Base-by-base conservation (phyloP, 345 rosid species). In the Mercurialis annua region DNA sequence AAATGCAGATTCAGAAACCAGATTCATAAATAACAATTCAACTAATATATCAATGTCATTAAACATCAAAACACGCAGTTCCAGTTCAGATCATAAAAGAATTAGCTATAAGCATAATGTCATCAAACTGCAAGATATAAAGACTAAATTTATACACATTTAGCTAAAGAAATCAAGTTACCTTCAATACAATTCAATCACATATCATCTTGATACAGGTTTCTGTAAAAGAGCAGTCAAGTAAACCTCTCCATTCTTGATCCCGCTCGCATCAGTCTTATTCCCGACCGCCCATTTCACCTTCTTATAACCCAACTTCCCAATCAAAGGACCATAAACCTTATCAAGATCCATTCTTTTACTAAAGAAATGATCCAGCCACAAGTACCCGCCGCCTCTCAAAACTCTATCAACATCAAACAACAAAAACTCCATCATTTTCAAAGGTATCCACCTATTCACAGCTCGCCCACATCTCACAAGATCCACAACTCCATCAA, bases 341-440 rank as follows among this genome's bases (percentile, higher is more conserved):
- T 78, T 84, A 4, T 86, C 95, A 61, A 94, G 87, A 77, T 91
- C 97, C 46, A 70, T 64, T 5, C 73, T 71, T 72, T 81, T 94
- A 50, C 99, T 76, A 20, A 89, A 91, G 73, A 94, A 94, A 71
- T 87, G 92, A 71, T 94, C 98, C 81, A 94, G 44, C 99, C 97
- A 91, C 31, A 94, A 67, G 68, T 79, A 94, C 5, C 99, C 99
- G 43, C 99, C 99, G 1, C 84, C 85, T 46, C 99, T 80, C 76
- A 94, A 70, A 58, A 89, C 85, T 68, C 99, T 79, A 66, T 94
- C 99, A 53, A 86, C 82, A 73, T 94, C 99, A 24, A 78, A 89
- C 21, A 94, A 73, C 78, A 94, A 75, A 53, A 94, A 94, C 73
- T 94, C 99, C 87, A 94, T 78, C 76, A 84, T 85, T 23, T 81